phyloP scores from a whole-genome alignment of 768 basidiomycete species.

The Peribolospora baueri region DNA sequence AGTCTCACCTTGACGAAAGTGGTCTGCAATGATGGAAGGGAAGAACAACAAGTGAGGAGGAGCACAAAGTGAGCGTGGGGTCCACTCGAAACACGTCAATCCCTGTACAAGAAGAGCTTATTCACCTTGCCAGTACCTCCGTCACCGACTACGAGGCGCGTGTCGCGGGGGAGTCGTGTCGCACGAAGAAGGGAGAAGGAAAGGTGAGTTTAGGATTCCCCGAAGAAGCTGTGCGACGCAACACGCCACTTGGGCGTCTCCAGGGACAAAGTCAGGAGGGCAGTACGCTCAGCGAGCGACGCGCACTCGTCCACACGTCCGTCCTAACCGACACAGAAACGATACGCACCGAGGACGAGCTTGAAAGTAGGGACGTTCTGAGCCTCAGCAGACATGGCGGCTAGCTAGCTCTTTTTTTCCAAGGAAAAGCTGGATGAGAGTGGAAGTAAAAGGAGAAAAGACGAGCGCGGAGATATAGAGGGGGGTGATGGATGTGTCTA shows the following conservation, averaged over 20 bases:
- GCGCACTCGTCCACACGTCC: neutral
- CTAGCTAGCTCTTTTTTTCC: neutral
- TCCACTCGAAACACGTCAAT: neutral
- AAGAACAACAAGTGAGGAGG: too few relatives aligned
- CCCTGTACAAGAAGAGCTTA: neutral
- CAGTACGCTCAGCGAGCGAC: too few relatives aligned
- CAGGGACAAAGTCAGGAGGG: too few relatives aligned
- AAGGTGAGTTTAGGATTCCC: neutral
- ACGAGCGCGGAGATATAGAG: too few relatives aligned
- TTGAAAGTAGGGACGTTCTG: slow-evolving; percentile 66
- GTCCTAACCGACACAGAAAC: neutral
- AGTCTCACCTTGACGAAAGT: slow-evolving; percentile 79
- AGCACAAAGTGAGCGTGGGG: too few relatives aligned
- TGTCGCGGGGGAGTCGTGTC: neutral
- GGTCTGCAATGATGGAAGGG: slow-evolving; percentile 28
- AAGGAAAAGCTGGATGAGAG: too few relatives aligned
- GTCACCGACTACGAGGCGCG: slow-evolving; percentile 46
- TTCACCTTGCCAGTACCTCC: slow-evolving; percentile 59
- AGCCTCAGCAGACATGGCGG: neutral
- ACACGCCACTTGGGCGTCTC: too few relatives aligned
- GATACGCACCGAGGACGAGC: slow-evolving; percentile 73
- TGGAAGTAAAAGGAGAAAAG: too few relatives aligned
- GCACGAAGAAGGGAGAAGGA: slow-evolving; percentile 7
- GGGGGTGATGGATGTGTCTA: neutral
- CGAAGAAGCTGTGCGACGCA: too few relatives aligned